Base-by-base conservation (phyloP, 108 stramenopile genomes). In the Halocafeteria seosinensis region DNA sequence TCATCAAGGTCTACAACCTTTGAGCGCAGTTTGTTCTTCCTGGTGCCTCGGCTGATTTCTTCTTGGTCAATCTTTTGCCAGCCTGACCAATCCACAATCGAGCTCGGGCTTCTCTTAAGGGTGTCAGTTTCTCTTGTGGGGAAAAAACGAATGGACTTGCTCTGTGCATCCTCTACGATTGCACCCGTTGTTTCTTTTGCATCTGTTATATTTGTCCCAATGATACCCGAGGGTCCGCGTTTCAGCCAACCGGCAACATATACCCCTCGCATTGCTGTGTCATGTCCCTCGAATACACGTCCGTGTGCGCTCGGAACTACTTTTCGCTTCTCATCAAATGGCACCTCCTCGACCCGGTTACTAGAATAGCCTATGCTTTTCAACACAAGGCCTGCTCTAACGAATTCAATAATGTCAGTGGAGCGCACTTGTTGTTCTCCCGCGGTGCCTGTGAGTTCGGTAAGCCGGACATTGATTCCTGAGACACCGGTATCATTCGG, bases 191-290 rank as follows among this genome's bases (percentile, higher is more conserved):
- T 94, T 33, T 92, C 92, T 61, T 81, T 88, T 38, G 97, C 92
- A 71, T 86, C 85, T 38, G 68, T 33, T 6, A 80, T 80, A 69
- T 99, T 99, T 34, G 91, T 91, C 12, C 92, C 93, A 62, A 99
- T 92, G 50, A 96, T 96, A 1, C 94, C 98, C 21, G 70, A 75
- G 5, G 98, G 94, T 9, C 98, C 94, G 12, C 98, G 85, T 69
- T 92, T 90, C 21, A 92, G 75, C 98, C 98, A 99, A 21, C 98
- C 98, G 4, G 86, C 63, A 36, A 81, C 83, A 67, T 94, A 96
- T 51, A 93, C 61, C 25, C 78, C 77, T n/a, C 35, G 38, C 50
- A 50, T 61, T 34, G 6, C 37, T 27, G 50, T 73, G 36, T 55
- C 32, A 25, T 81, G 87, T 36, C 78, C 85, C n/a, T 72, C 74